phyloP scores from a whole-genome alignment of 23 red algal genomes.

The Gracilaria domingensis region DNA sequence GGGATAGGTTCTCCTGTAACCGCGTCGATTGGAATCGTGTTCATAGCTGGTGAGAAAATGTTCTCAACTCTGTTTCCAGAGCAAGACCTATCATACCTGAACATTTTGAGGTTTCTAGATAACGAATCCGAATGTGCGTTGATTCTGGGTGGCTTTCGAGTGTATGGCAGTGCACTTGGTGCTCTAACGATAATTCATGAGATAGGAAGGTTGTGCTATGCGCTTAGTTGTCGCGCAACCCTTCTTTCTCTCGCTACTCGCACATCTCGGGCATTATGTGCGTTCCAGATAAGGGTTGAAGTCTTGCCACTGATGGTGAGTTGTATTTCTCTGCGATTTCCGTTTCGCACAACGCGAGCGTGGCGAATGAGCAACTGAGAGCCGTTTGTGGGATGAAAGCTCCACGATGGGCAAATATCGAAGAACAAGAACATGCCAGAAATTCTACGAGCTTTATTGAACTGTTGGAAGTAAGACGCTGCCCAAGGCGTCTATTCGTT shows the following conservation, averaged over 20 bases:
- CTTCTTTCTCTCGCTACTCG: background rate
- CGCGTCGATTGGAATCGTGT: background rate
- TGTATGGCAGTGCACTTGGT: background rate
- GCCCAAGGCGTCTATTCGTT: too few species aligned
- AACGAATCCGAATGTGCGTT: background rate
- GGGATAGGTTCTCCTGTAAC: background rate
- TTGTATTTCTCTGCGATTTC: background rate
- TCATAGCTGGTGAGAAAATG: background rate
- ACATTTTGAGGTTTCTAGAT: background rate
- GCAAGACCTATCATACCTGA: background rate
- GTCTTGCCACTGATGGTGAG: slow-evolving; percentile 38
- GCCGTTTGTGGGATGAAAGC: background rate
- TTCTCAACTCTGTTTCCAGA: background rate
- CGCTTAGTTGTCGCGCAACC: background rate
- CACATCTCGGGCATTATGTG: slow-evolving; percentile 9
- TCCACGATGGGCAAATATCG: slow-evolving; percentile 42
- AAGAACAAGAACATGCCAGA: background rate
- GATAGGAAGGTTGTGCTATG: background rate
- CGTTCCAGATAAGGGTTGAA: slow-evolving; percentile 48
- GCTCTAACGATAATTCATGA: background rate
- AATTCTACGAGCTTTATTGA: background rate
- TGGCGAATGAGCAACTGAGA: slow-evolving; percentile 52
- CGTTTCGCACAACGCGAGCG: background rate
- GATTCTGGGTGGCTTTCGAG: slow-evolving; percentile 3
- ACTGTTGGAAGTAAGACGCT: too few species aligned